Conservation (phyloP, 495 filamentous ascomycete species). For the Venustampulla echinocandica region DNA sequence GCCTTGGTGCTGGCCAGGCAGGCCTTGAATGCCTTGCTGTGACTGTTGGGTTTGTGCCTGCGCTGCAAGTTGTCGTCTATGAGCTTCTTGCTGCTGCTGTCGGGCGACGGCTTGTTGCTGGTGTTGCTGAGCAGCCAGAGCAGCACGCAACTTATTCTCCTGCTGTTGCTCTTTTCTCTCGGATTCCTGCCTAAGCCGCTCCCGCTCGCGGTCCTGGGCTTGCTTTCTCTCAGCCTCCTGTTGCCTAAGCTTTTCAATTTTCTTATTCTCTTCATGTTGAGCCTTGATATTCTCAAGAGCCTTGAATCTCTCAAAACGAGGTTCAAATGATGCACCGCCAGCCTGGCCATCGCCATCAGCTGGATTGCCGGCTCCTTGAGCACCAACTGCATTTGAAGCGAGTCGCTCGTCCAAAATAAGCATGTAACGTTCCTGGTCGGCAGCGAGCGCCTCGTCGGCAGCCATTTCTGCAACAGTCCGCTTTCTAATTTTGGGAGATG, state of each 20-base stretch:
- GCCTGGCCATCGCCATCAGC: constrained; percentile 66
- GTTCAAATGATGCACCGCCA: constrained; percentile 63
- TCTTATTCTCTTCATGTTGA: constrained; percentile 64
- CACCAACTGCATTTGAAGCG: constrained; percentile 45
- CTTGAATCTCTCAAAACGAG: constrained; percentile 86
- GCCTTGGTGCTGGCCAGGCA: constrained; percentile 6
- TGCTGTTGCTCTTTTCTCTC: constrained; percentile 24
- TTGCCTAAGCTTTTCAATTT: constrained; percentile 48
- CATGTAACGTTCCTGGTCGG: constrained; percentile 84
- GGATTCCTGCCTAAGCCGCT: constrained; percentile 31
- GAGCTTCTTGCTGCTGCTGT: constrained; percentile 28
- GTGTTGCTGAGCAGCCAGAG: constrained; percentile 21
- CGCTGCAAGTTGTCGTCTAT: constrained; percentile 31
- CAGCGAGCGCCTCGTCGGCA: constrained; percentile 84
- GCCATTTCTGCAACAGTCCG: constrained; percentile 89
- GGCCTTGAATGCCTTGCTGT: constrained; percentile 14
- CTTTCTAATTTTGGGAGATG: constrained; percentile 82
- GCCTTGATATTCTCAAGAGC: constrained; percentile 75
- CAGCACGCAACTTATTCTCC: constrained; percentile 25
- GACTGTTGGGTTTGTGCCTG: constrained; percentile 23
- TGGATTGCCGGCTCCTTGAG: constrained; percentile 47
- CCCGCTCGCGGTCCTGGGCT: constrained; percentile 36
- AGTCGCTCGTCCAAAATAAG: constrained; percentile 85
- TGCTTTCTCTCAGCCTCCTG: constrained; percentile 61
- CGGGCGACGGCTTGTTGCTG: constrained; percentile 15